Evolutionary conservation across 805 yeast genomes (phyloP), one percentile per base, ranked within the genome.

Genomic region (Jamesozyma piceae): DNA sequence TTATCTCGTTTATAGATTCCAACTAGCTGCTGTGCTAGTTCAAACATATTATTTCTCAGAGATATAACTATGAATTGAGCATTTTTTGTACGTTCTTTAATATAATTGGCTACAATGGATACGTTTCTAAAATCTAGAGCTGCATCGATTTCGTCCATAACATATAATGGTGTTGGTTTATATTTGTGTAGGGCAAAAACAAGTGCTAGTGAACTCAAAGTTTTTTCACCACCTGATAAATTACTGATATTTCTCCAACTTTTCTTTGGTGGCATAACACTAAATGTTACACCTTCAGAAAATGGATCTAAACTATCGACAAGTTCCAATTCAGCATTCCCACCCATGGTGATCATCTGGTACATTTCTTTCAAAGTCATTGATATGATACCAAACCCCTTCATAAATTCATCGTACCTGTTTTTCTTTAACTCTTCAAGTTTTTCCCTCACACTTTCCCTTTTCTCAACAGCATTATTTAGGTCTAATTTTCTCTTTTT

Each of bases 141-240:
- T 1, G 99, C 98, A 67, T 92, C 98, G 52, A 92, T 92, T 66
- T 92, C 98, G 67, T 92, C 98, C 98, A 92, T 92, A 30, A 92
- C 97, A 60, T 92, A 92, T 38, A 92, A 66, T 5, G 98, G 98
- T 0, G 98, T 92, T 1, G 98, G 98, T 60, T 87, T 92, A 63
- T 87, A 92, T 52, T 85, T 83, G 62, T 92, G 98, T 24, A 92
- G 72, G 0, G 98, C 97, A 71, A 92, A 92, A 2, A 92, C 98
- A 52, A 92, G 69, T 0, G 98, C 97, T 54, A 92, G 71, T 0
- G 97, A 90, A 54, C 95, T 83, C 48, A 92, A 72, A 0, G 99
- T 92, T 65, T 92, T 92, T 55, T 92, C 99, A 49, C 99, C 99
- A 51, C 99, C 99, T 2, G 97, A 88, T 43, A 92, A 66, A 55